Percentiles rank a stretch among this genome's conserved stretches.
Evolutionary conservation across 164 flowering plant species (phyloP).

Genomic region (Nymphaea thermarum): DNA sequence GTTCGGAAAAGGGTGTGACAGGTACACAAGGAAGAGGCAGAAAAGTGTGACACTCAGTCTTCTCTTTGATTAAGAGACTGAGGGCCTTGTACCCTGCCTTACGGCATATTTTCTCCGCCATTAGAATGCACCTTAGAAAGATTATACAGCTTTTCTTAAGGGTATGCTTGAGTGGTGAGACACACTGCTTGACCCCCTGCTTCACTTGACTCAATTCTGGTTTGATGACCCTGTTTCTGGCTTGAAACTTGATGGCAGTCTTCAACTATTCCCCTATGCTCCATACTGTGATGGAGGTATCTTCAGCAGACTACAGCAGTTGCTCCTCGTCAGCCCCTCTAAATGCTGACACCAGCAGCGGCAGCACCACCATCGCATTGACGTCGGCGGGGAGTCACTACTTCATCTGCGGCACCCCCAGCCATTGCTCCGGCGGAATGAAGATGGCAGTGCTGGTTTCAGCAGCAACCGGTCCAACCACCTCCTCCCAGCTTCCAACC

Average conservation of each 20-base stretch:
- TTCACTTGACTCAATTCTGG: neutral
- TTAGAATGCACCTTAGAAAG: neutral
- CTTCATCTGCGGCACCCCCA: conserved; percentile 32
- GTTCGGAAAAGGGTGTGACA: neutral
- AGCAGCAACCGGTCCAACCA: conserved; percentile 6
- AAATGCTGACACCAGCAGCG: conserved; percentile 19
- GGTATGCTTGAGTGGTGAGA: neutral
- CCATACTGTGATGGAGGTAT: conserved; percentile 42
- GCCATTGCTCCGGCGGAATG: conserved; percentile 44
- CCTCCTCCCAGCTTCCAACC: neutral
- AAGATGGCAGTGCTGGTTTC: conserved; percentile 32
- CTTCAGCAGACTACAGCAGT: conserved; percentile 23
- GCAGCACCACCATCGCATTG: conserved; percentile 26
- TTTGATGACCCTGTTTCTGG: neutral
- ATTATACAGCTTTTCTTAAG: neutral
- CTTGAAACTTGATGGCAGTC: conserved; percentile 12
- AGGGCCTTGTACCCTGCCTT: neutral
- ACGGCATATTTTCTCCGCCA: too few species aligned
- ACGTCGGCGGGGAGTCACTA: conserved; percentile 32
- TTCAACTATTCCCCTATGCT: conserved; percentile 24
- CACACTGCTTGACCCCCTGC: neutral
- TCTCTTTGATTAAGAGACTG: neutral
- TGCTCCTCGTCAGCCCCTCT: conserved; percentile 23
- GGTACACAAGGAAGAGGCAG: neutral
- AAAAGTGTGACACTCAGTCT: neutral